A percentile compares a stretch with the other conserved stretches of the same genome.
Evolutionary conservation across 2,329 filamentous ascomycete species (phyloP).

Genomic region (Colletotrichum magnum): DNA sequence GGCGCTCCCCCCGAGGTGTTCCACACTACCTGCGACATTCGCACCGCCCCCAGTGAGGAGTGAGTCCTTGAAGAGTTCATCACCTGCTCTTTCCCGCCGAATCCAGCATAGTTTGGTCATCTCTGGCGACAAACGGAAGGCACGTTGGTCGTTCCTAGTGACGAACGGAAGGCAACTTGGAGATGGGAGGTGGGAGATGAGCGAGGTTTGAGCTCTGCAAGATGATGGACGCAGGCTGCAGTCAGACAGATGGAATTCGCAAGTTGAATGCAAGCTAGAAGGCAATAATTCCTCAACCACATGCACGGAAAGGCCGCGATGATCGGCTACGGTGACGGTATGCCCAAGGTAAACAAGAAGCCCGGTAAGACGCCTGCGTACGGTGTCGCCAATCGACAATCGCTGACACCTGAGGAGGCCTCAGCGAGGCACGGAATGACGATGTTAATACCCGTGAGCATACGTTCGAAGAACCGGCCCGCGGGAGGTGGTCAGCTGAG

Average conservation of each 20-base stretch:
- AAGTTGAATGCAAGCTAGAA: neutral
- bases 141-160: neutral
- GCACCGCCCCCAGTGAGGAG: neutral
- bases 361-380: no score
- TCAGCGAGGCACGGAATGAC: neutral
- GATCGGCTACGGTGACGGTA: no score
- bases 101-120: neutral
- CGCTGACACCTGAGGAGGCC: no score
- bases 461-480: neutral
- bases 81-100: neutral
- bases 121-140: neutral
- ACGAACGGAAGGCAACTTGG: neutral
- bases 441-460: constrained; percentile 18
- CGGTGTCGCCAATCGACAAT: no score
- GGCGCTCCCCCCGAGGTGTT: constrained; percentile 15
- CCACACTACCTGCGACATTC: constrained; percentile 25
- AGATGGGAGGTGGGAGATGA: neutral
- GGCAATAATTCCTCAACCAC: no score
- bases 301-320: no score
- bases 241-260: neutral
- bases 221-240: neutral
- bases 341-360: no score
- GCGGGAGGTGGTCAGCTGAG: constrained; percentile 14
- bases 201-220: neutral
- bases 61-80: no score